These are phyloP conservation scores for Chlorella vulgaris DNA, from an alignment of 139 green algal genomes.

Conservation along the genomic window DNA sequence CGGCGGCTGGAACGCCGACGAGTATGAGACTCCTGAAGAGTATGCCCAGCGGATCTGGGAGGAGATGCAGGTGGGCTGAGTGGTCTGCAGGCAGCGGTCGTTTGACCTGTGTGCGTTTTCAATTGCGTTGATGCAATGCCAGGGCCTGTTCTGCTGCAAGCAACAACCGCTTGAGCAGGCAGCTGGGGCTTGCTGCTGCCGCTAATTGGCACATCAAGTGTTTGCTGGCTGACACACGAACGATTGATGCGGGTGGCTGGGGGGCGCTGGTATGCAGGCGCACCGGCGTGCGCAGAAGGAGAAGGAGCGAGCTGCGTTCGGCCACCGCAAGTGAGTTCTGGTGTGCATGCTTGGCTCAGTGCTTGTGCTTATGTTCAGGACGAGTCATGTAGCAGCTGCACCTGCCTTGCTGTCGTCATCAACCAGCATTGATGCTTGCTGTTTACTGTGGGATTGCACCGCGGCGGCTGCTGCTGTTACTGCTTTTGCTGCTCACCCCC, in stretches of 20 bases:
- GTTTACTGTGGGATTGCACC: neutral
- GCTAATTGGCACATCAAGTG: too few species aligned
- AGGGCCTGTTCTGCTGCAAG: too few species aligned
- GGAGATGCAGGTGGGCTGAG: conserved; percentile 51
- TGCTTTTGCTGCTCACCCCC: neutral
- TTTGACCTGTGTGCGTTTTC: neutral
- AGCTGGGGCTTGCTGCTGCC: too few species aligned
- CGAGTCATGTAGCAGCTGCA: too few species aligned
- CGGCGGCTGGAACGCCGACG: conserved; percentile 24
- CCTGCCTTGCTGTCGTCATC: too few species aligned
- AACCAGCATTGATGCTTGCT: too few species aligned
- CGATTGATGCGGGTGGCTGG: too few species aligned
- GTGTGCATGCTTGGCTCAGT: neutral
- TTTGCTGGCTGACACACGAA: too few species aligned
- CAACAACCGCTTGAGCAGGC: too few species aligned
- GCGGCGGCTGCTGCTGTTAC: neutral
- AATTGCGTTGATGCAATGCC: too few species aligned
- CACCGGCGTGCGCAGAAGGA: neutral
- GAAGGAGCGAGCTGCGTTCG: neutral
- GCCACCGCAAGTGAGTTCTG: neutral
- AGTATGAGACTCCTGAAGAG: conserved; percentile 51
- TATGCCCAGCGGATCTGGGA: conserved; percentile 60
- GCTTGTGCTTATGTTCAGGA: too few species aligned
- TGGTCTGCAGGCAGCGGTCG: neutral
- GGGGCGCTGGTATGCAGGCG: neutral